These are phyloP conservation scores for Gentiana straminea DNA, from an alignment of 257 asterid species.

Conservation along the genomic window DNA sequence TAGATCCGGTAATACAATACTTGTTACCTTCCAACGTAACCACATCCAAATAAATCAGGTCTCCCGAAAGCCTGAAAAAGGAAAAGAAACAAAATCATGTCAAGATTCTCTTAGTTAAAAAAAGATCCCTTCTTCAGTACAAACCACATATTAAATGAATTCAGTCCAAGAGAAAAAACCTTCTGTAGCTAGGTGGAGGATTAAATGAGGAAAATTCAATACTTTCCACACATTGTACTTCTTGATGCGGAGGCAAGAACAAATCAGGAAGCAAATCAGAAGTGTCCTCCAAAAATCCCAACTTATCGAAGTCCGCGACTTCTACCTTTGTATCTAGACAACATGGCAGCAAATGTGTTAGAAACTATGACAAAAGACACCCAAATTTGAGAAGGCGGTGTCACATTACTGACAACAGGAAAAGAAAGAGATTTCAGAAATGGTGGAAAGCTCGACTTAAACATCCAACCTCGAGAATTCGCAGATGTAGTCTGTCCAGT, in stretches of 20 bases:
- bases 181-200: constrained; percentile 95
- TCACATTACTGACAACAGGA: not conserved
- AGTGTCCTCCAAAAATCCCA: constrained; percentile 64
- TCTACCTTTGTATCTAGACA: constrained; percentile 60
- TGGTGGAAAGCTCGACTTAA: not conserved
- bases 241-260: constrained; percentile 60
- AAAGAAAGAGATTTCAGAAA: not conserved
- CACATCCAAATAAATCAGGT: constrained; percentile 85
- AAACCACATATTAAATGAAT: not conserved
- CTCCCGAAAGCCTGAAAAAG: constrained; percentile 84
- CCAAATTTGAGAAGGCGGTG: constrained; percentile 3
- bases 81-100: constrained; percentile 12
- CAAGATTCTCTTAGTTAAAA: constrained; percentile 7
- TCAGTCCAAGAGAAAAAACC: constrained; percentile 32
- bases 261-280: constrained; percentile 59
- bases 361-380: constrained; percentile 5
- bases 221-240: constrained; percentile 70
- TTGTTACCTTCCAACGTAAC: constrained; percentile 76
- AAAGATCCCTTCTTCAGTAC: not conserved
- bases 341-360: constrained; percentile 16
- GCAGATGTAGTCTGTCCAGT: constrained; percentile 29
- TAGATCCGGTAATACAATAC: constrained; percentile 82
- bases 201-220: constrained; percentile 87
- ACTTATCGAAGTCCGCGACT: constrained; percentile 69
- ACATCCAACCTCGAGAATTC: constrained; percentile 46